These are phyloP conservation scores for Cladochytrium replicatum DNA, from an alignment of 192 early-diverging fungal genomes.

Conservation along the genomic window DNA sequence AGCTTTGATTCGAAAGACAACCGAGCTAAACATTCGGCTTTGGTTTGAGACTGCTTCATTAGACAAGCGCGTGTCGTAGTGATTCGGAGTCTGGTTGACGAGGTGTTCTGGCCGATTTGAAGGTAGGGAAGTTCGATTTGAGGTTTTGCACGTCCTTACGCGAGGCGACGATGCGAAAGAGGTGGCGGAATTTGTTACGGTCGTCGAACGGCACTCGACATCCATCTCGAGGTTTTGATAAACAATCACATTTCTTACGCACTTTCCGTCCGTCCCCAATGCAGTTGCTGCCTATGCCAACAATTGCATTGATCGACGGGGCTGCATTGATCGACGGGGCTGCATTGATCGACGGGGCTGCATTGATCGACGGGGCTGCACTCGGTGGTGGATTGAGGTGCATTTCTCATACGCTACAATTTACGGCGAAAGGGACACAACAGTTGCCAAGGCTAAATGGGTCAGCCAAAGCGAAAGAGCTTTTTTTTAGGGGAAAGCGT, in stretches of 20 bases:
- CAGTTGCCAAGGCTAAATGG: constrained; percentile 82
- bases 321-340: no score
- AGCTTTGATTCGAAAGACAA: constrained; percentile 51
- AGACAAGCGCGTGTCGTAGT: constrained; percentile 67
- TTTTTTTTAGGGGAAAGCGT: constrained; percentile 72
- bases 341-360: no score
- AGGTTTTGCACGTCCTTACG: constrained; percentile 19
- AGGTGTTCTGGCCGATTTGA: constrained; percentile 94
- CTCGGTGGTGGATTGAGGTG: constrained; percentile 75
- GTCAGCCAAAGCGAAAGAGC: constrained; percentile 75
- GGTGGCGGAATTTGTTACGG: constrained; percentile 71
- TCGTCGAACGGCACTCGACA: constrained; percentile 60
- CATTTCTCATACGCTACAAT: neutral
- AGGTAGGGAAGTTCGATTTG: constrained; percentile 33
- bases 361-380: constrained; percentile 91
- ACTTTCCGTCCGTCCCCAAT: neutral
- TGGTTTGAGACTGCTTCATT: neutral
- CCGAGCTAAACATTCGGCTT: neutral
- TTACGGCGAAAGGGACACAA: constrained; percentile 88
- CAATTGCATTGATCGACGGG: constrained; percentile 83
- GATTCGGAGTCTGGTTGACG: constrained; percentile 62
- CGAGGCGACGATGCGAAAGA: constrained; percentile 63
- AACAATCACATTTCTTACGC: neutral
- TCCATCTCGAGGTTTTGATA: constrained; percentile 62
- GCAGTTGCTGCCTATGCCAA: constrained; percentile 77